A percentile compares a stretch with the other conserved stretches of the same genome.
Evolutionary conservation across 2,329 filamentous ascomycete genomes (phyloP).

Genomic region (Hypocreales sp.): DNA sequence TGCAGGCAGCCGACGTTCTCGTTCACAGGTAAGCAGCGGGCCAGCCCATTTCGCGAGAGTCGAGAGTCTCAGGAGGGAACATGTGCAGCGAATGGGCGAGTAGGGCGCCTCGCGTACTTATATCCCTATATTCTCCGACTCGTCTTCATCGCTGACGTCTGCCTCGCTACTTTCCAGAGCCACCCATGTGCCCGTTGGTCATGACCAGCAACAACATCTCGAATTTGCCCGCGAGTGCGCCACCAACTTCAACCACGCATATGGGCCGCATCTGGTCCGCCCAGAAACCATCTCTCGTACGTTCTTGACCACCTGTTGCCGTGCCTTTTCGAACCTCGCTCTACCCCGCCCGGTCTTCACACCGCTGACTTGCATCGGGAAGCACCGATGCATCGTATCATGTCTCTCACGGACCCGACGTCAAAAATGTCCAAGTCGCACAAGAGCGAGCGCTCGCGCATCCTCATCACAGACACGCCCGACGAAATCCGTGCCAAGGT

Average conservation of each 20-base stretch:
- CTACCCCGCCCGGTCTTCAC: no score
- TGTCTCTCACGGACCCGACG: slow-evolving; percentile 67
- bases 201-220: slow-evolving; percentile 86
- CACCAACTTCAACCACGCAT: slow-evolving; percentile 70
- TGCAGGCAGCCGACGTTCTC: slow-evolving; percentile 88
- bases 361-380: no score
- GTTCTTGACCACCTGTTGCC: no score
- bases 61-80: no score
- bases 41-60: no score
- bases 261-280: slow-evolving; percentile 44
- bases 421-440: slow-evolving; percentile 95
- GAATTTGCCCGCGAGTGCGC: slow-evolving; percentile 84
- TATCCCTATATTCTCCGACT: not conserved
- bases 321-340: no score
- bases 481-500: slow-evolving; percentile 55
- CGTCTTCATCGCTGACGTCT: not conserved
- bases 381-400: slow-evolving; percentile 73
- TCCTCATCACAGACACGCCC: slow-evolving; percentile 62
- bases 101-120: no score
- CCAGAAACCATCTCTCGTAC: slow-evolving; percentile 61
- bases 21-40: slow-evolving; percentile 63
- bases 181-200: slow-evolving; percentile 92
- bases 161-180: slow-evolving; percentile 32
- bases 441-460: slow-evolving; percentile 53
- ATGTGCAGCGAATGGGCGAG: no score